Percentiles rank a stretch among this genome's conserved stretches.
Evolutionary conservation across 192 early-diverging fungal species (phyloP).

Genomic region (Coemansia asiatica): DNA sequence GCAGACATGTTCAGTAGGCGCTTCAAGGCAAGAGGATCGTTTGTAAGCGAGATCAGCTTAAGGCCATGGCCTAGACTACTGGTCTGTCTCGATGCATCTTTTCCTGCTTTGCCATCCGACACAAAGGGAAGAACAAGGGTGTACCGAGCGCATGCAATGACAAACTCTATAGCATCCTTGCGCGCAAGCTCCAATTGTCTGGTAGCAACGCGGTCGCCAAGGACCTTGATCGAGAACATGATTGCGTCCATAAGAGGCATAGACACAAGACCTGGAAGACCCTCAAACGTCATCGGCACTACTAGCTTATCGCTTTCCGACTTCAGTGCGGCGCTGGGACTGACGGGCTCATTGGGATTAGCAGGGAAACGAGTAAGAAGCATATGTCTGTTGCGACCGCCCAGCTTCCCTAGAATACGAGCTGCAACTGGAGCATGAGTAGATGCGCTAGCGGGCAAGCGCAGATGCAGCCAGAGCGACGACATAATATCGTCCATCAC

Average conservation of each 20-base stretch:
- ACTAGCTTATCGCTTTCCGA: constrained; percentile 10
- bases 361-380: constrained; percentile 56
- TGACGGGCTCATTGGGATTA: neutral
- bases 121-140: constrained; percentile 23
- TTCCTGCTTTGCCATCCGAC: constrained; percentile 5
- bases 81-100: neutral
- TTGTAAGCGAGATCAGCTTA: constrained; percentile 17
- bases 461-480: constrained; percentile 89
- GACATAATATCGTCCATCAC: constrained; percentile 94
- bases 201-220: constrained; percentile 20
- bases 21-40: constrained; percentile 28
- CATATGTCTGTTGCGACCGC: constrained; percentile 92
- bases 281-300: constrained; percentile 37
- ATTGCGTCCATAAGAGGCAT: constrained; percentile 43
- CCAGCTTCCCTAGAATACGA: constrained; percentile 94
- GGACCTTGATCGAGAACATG: constrained; percentile 26
- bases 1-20: constrained; percentile 43
- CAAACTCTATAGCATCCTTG: constrained; percentile 40
- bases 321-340: neutral
- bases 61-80: constrained; percentile 4
- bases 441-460: constrained; percentile 81
- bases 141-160: constrained; percentile 41
- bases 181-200: constrained; percentile 30
- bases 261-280: constrained; percentile 30
- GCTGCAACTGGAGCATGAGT: constrained; percentile 82